phyloP scores from a whole-genome alignment of 179 eudicot species.

The Gypsophila paniculata region DNA sequence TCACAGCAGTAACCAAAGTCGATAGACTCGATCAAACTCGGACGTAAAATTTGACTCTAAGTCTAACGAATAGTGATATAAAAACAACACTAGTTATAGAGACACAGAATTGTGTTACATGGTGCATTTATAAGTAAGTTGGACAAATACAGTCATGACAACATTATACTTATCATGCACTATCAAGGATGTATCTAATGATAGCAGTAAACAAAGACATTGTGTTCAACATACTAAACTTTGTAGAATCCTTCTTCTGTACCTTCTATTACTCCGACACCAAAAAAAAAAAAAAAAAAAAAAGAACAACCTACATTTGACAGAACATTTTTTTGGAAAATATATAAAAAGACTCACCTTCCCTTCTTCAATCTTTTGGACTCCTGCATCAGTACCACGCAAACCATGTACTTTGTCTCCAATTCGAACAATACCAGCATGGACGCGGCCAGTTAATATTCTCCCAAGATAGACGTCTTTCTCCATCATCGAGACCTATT shows the following conservation, averaged over 20 bases:
- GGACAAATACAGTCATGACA: not conserved
- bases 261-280: not conserved
- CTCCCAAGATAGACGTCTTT: constrained; percentile 83
- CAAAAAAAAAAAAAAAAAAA: constrained; percentile 8
- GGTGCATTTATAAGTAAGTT: not conserved
- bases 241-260: not conserved
- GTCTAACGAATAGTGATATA: not conserved
- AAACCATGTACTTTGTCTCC: constrained; percentile 93
- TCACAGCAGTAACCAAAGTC: not conserved
- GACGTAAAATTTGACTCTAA: not conserved
- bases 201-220: not conserved
- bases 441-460: constrained; percentile 81
- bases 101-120: not conserved
- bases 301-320: not conserved
- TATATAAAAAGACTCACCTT: constrained; percentile 43
- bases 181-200: not conserved
- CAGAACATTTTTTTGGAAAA: not conserved
- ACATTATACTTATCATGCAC: not conserved
- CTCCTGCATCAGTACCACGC: constrained; percentile 56
- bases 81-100: constrained; percentile 1
- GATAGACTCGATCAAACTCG: not conserved
- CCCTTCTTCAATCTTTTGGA: constrained; percentile 85
- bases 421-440: constrained; percentile 65
- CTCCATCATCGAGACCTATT: constrained; percentile 99
- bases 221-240: not conserved